Conservation (phyloP, 768 basidiomycete genomes). For the Lyophyllum decastes region DNA sequence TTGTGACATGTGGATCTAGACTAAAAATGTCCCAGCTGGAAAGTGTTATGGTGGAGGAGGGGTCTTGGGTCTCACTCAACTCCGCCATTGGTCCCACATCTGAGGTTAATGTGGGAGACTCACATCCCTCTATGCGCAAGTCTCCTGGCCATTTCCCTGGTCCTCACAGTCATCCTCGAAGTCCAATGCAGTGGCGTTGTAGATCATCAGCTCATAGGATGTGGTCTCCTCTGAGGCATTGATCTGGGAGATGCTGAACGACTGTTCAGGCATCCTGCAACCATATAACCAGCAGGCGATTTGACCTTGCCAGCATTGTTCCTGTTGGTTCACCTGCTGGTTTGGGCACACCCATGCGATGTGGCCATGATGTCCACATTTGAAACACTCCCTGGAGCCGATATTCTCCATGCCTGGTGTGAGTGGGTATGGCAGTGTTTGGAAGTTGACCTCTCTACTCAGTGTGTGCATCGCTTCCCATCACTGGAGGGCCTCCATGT, state of each 20-base stretch:
- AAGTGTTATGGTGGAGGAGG: not conserved
- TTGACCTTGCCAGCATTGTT: not conserved
- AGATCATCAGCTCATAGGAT: not conserved
- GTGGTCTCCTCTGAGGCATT: not conserved
- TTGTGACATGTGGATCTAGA: not conserved
- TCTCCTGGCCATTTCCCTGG: not conserved
- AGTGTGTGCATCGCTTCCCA: not conserved
- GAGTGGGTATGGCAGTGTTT: not conserved
- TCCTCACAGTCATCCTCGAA: not conserved
- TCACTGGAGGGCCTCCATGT: not conserved
- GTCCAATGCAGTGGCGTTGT: not conserved
- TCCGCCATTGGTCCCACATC: not conserved
- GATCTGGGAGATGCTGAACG: not conserved
- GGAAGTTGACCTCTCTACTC: not conserved
- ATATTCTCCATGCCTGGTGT: not conserved
- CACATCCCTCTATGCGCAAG: too few relatives aligned
- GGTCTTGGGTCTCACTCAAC: not conserved
- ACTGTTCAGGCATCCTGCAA: not conserved
- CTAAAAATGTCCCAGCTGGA: not conserved
- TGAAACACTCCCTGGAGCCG: not conserved
- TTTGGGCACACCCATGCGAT: not conserved
- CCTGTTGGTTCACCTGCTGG: not conserved
- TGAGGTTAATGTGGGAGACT: not conserved
- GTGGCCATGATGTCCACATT: not conserved
- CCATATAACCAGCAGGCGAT: not conserved